phyloP scores from a whole-genome alignment of 768 basidiomycete species.

The Nevesoporus exiguus region DNA sequence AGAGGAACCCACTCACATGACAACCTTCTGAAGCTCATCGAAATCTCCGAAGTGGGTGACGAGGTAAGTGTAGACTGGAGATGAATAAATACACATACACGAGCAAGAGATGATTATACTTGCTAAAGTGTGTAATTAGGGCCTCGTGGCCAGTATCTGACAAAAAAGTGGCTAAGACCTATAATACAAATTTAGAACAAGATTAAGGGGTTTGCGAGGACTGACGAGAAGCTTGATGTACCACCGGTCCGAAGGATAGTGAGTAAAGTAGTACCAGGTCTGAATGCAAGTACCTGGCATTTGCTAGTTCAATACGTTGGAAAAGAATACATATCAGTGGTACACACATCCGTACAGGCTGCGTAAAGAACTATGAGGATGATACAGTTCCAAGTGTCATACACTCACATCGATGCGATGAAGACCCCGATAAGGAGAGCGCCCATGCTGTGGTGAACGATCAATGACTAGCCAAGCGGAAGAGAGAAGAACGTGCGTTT shows the following conservation, averaged over 20 bases:
- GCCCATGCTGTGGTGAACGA: slow-evolving; percentile 38
- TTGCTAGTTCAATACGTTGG: neutral
- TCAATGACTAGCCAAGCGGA: neutral
- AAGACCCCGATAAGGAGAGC: slow-evolving; percentile 50
- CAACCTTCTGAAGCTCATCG: neutral
- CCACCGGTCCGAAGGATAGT: slow-evolving; percentile 50
- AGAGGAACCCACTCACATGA: neutral
- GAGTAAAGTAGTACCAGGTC: slow-evolving; percentile 52
- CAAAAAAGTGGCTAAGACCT: slow-evolving; percentile 49
- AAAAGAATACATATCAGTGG: neutral
- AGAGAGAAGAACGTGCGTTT: slow-evolving; percentile 28
- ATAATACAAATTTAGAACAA: neutral
- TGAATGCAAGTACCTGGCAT: slow-evolving; percentile 53
- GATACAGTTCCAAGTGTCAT: neutral
- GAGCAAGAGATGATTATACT: neutral
- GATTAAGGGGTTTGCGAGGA: neutral
- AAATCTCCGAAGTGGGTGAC: slow-evolving; percentile 38
- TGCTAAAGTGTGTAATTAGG: slow-evolving; percentile 51
- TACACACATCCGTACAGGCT: slow-evolving; percentile 52
- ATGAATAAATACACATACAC: neutral
- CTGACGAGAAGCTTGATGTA: slow-evolving; percentile 45
- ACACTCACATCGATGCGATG: slow-evolving; percentile 44
- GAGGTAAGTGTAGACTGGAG: slow-evolving; percentile 46
- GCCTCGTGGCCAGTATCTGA: slow-evolving; percentile 55
- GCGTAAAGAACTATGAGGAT: neutral